Conservation (phyloP, 352 stramenopile genomes). For the Pilasporangium apinafurcum region DNA sequence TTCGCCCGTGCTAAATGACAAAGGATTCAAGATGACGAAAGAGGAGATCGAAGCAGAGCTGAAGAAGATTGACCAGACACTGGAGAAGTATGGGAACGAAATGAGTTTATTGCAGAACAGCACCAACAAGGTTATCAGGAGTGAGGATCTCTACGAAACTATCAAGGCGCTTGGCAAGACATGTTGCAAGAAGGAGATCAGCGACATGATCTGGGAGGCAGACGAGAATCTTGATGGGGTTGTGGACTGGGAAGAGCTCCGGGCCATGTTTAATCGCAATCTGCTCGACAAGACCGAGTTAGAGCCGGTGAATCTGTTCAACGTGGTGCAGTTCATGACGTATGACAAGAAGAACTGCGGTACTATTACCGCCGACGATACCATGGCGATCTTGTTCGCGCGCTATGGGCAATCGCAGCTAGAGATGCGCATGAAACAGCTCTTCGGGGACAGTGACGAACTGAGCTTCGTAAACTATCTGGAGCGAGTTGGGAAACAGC, state of each 20-base stretch:
- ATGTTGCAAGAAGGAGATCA: conserved; percentile 92
- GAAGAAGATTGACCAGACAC: conserved; percentile 38
- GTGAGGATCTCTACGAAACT: conserved; percentile 90
- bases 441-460: conserved; percentile 86
- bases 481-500: conserved; percentile 68
- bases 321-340: conserved; percentile 97
- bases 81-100: conserved; percentile 49
- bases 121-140: conserved; percentile 74
- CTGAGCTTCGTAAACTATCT: conserved; percentile 78
- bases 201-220: conserved; percentile 98
- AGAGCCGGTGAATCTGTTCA: conserved; percentile 94
- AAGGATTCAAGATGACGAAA: conserved; percentile 67
- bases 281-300: conserved; percentile 93
- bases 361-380: conserved; percentile 95
- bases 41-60: conserved; percentile 80
- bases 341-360: conserved; percentile 95
- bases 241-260: conserved; percentile 94
- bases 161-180: conserved; percentile 92
- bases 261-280: conserved; percentile 96
- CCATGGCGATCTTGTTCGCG: conserved; percentile 97
- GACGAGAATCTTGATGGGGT: conserved; percentile 96
- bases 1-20: conserved; percentile 70
- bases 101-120: conserved; percentile 45
- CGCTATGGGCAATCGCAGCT: conserved; percentile 86
- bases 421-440: conserved; percentile 88